phyloP scores from a whole-genome alignment of 768 basidiomycete species.

The Paxillus involutus region DNA sequence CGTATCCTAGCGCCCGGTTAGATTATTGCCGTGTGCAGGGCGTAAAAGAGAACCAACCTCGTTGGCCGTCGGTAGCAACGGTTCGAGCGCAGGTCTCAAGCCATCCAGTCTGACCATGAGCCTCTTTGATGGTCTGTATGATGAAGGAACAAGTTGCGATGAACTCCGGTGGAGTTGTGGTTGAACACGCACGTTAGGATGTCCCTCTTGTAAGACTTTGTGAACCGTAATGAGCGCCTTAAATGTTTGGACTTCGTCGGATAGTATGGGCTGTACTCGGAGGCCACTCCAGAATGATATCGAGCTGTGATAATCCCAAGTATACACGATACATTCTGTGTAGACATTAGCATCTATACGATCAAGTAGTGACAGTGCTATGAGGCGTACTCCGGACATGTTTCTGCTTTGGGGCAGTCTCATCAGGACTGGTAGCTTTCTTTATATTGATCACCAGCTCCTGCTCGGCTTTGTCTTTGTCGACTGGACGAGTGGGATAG shows the following conservation, averaged over 20 bases:
- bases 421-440: constrained; percentile 95
- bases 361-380: constrained; percentile 9
- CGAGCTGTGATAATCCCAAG: constrained; percentile 99
- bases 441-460: constrained; percentile 96
- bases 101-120: constrained; percentile 96
- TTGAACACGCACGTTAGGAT: constrained; percentile 68
- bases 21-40: neutral
- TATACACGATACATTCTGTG: constrained; percentile 95
- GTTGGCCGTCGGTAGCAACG: constrained; percentile 71
- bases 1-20: constrained; percentile 65
- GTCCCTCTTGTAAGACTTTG: constrained; percentile 97
- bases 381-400: constrained; percentile 88
- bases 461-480: constrained; percentile 96
- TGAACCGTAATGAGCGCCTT: constrained; percentile 97
- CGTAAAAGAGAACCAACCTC: constrained; percentile 48
- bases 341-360: constrained; percentile 12
- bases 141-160: constrained; percentile 10
- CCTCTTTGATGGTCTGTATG: constrained; percentile 89
- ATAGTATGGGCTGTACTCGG: constrained; percentile 92
- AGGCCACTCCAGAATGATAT: constrained; percentile 98
- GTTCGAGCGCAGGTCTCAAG: constrained; percentile 95
- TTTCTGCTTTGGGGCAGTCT: constrained; percentile 97
- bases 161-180: neutral
- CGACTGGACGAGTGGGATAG: constrained; percentile 95
- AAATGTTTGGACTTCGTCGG: constrained; percentile 98